Evolutionary conservation across 768 basidiomycete species (phyloP).

Genomic region (Suillus ampliporus): DNA sequence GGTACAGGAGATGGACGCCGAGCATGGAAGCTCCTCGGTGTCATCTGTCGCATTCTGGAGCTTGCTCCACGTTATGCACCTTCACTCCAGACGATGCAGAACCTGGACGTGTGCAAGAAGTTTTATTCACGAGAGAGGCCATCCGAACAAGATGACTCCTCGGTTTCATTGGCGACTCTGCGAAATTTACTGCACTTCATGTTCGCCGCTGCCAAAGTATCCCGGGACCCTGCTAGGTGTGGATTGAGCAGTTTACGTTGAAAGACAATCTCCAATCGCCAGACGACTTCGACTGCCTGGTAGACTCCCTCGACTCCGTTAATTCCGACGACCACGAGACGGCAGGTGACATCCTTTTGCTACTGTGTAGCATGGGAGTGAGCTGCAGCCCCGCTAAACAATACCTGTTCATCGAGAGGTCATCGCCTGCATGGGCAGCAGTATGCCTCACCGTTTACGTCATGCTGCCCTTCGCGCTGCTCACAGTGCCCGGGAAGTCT

Average conservation of each 20-base stretch:
- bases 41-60: neutral
- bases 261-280: neutral
- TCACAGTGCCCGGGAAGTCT: too few relatives aligned
- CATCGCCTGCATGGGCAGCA: too few relatives aligned
- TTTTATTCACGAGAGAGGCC: neutral
- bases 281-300: neutral
- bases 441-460: too few relatives aligned
- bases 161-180: neutral
- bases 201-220: neutral
- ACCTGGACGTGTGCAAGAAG: neutral
- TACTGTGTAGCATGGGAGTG: neutral
- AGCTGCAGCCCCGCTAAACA: too few relatives aligned
- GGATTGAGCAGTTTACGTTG: too few relatives aligned
- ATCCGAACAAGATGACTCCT: neutral
- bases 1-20: neutral
- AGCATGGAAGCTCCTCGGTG: neutral
- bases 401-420: too few relatives aligned
- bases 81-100: neutral
- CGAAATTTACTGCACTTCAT: neutral
- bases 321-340: neutral
- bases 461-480: too few relatives aligned
- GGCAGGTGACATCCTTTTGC: neutral
- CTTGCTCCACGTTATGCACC: neutral
- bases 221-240: too few relatives aligned
- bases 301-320: neutral